A percentile compares a stretch with the other conserved stretches of the same genome.
Evolutionary conservation across 371 early-diverging fungal species (phyloP).

Genomic region (Mortierella sp.): DNA sequence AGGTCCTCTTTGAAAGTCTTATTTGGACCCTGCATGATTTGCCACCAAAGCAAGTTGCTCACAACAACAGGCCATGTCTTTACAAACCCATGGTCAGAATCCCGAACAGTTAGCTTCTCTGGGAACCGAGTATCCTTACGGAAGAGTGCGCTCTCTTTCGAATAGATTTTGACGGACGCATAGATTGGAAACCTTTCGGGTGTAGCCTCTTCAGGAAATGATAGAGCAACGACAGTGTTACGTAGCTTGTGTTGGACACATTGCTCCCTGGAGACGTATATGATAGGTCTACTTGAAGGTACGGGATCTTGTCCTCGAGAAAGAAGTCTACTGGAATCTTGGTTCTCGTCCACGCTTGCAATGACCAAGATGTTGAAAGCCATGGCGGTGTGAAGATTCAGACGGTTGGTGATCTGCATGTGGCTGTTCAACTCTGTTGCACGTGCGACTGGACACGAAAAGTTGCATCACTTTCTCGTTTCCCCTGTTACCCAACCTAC

Average conservation of each 20-base stretch:
- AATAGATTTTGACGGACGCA: conserved; percentile 33
- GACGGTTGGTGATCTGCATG: too few species aligned
- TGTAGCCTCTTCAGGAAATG: not conserved
- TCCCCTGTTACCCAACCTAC: too few species aligned
- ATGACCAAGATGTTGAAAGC: conserved; percentile 26
- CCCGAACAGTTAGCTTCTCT: conserved; percentile 10
- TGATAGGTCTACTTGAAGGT: conserved; percentile 20
- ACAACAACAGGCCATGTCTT: conserved; percentile 29
- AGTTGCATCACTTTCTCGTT: too few species aligned
- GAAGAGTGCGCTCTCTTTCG: conserved; percentile 37
- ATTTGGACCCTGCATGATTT: conserved; percentile 1
- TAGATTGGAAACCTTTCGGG: conserved; percentile 1
- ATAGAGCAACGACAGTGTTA: conserved; percentile 31
- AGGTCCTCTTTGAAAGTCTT: conserved; percentile 9
- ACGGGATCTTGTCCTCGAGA: conserved; percentile 14
- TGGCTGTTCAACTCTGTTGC: too few species aligned
- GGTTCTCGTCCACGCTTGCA: conserved; percentile 41
- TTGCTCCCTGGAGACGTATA: conserved; percentile 40
- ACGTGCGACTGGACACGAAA: too few species aligned
- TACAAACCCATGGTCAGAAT: not conserved
- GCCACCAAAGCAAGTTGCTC: conserved; percentile 38
- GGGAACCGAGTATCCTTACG: conserved; percentile 28
- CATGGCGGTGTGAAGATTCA: conserved; percentile 1
- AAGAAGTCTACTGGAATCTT: not conserved
- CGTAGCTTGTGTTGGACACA: conserved; percentile 32